These are phyloP conservation scores for Nematodospora valgi DNA, from an alignment of 805 yeast genomes.

Conservation along the genomic window DNA sequence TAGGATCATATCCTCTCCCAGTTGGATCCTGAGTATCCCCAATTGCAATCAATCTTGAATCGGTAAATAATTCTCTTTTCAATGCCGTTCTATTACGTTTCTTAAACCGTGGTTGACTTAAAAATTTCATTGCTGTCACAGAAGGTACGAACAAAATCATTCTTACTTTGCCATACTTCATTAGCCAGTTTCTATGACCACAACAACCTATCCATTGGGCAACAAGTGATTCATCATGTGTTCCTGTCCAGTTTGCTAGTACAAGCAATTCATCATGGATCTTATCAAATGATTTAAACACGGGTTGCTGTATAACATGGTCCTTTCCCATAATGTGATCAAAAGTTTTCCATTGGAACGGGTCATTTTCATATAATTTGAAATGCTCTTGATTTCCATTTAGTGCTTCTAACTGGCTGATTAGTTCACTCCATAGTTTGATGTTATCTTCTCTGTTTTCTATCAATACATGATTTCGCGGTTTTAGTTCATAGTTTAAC, in stretches of 20 bases:
- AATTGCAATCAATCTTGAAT: conserved; percentile 53
- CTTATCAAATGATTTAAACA: conserved; percentile 19
- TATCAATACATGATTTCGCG: conserved; percentile 60
- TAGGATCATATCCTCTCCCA: conserved; percentile 36
- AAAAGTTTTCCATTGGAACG: conserved; percentile 68
- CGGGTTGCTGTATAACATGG: conserved; percentile 37
- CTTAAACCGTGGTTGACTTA: conserved; percentile 50
- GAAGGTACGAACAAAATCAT: conserved; percentile 69
- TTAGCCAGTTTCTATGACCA: conserved; percentile 70
- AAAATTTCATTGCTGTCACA: conserved; percentile 47
- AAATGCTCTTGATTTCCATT: conserved; percentile 31
- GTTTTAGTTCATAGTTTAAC: conserved; percentile 57
- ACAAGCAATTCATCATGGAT: conserved; percentile 55
- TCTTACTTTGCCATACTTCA: conserved; percentile 65
- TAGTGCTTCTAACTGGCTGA: conserved; percentile 18
- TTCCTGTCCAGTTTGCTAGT: conserved; percentile 54
- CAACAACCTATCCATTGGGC: conserved; percentile 75
- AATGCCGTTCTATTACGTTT: conserved; percentile 62
- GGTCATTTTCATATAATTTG: conserved; percentile 41
- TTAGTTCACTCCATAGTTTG: conserved; percentile 25
- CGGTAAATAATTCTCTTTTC: conserved; percentile 62
- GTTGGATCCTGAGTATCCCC: conserved; percentile 19
- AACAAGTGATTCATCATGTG: conserved; percentile 59
- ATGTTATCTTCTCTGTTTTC: conserved; percentile 42
- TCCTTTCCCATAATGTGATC: conserved; percentile 43